These are phyloP conservation scores for Rhizopus stolonifer DNA, from an alignment of 371 early-diverging fungal genomes.

Conservation along the genomic window DNA sequence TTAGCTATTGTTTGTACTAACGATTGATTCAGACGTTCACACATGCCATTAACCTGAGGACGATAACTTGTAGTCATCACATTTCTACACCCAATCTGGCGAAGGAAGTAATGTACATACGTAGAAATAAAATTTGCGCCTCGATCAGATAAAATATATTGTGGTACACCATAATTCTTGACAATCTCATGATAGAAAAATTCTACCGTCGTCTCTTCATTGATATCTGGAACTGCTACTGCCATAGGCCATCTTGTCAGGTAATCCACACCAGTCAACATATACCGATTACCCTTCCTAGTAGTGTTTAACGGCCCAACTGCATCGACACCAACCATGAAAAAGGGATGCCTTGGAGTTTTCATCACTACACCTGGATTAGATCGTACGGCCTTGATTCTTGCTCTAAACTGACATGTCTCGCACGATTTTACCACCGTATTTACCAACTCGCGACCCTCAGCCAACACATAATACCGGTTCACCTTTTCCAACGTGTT, in stretches of 20 bases:
- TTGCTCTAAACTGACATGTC: constrained; percentile 8
- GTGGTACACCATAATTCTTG: constrained; percentile 9
- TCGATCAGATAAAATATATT: constrained; percentile 22
- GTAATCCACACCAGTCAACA: constrained; percentile 13
- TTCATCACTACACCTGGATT: constrained; percentile 9
- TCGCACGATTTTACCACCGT: constrained; percentile 12
- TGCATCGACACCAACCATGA: constrained; percentile 21
- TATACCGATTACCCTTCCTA: constrained; percentile 1
- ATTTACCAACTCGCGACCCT: constrained; percentile 23
- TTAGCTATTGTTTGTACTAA: constrained; percentile 11
- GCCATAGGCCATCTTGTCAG: constrained; percentile 20
- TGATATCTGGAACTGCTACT: constrained; percentile 13
- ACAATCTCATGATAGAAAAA: constrained; percentile 20
- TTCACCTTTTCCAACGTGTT: constrained; percentile 10
- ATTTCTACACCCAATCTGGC: constrained; percentile 14
- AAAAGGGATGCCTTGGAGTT: constrained; percentile 14
- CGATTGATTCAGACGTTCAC: constrained; percentile 35
- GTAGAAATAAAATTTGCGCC: constrained; percentile 25
- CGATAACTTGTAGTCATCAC: constrained; percentile 24
- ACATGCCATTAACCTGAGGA: constrained; percentile 36
- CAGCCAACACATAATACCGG: constrained; percentile 6
- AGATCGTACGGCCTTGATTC: constrained; percentile 14
- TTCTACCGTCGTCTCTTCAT: constrained; percentile 16
- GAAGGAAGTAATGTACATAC: constrained; percentile 5
- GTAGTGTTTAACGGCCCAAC: constrained; percentile 19